phyloP scores from a whole-genome alignment of 805 yeast genomes.

The Suhomyces sp. region DNA sequence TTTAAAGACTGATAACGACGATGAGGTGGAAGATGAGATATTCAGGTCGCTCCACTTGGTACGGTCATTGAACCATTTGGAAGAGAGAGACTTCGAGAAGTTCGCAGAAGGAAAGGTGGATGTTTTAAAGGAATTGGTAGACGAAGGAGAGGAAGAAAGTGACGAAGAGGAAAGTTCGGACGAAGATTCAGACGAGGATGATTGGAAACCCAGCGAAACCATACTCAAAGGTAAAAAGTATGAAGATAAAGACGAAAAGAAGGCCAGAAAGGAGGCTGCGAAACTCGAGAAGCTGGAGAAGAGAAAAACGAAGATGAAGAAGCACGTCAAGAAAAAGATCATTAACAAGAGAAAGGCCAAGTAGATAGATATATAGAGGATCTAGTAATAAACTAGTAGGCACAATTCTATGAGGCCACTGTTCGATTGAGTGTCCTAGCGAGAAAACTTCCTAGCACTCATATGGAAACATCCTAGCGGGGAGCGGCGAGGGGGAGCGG shows the following conservation, averaged over 20 bases:
- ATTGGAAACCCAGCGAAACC: constrained; percentile 13
- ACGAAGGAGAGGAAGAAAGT: constrained; percentile 25
- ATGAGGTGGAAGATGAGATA: constrained; percentile 69
- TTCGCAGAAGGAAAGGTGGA: constrained; percentile 78
- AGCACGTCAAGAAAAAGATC: constrained; percentile 74
- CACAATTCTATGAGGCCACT: too few species aligned
- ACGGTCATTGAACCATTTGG: constrained; percentile 74
- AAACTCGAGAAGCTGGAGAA: constrained; percentile 77
- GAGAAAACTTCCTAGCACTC: too few species aligned
- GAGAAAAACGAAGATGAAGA: constrained; percentile 78
- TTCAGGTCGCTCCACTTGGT: constrained; percentile 79
- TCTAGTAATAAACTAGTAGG: too few species aligned
- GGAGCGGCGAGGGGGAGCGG: too few species aligned
- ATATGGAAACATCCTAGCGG: too few species aligned
- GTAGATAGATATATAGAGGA: not conserved
- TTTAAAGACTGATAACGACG: constrained; percentile 55
- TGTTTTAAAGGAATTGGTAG: constrained; percentile 64
- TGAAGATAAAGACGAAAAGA: constrained; percentile 76
- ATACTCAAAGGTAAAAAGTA: constrained; percentile 67
- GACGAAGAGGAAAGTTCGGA: too few species aligned
- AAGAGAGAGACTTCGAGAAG: constrained; percentile 85
- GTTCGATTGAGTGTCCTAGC: too few species aligned
- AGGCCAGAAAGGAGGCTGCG: constrained; percentile 68
- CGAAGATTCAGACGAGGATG: constrained; percentile 23
- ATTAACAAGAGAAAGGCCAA: constrained; percentile 43